Conservation (phyloP, 1,139 yeast genomes). For the Blastobotrys raffinosifermentans region DNA sequence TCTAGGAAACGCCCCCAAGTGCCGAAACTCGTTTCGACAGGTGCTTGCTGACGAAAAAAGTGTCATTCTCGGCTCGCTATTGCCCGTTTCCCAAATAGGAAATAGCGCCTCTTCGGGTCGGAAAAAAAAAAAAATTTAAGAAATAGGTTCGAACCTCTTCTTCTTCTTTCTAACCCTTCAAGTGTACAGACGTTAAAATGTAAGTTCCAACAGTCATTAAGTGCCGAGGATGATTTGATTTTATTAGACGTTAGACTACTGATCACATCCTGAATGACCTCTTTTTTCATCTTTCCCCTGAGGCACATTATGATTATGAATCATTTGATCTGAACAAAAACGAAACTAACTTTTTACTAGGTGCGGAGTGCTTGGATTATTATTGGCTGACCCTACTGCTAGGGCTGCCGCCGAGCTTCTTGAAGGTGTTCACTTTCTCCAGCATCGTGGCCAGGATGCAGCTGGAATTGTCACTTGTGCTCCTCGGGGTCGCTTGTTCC, state of each 20-base stretch:
- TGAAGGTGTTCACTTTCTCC: constrained; percentile 90
- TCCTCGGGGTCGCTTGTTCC: constrained; percentile 84
- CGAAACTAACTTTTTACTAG: constrained; percentile 15
- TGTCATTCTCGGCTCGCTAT: no score
- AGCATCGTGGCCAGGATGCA: constrained; percentile 98
- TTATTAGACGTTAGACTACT: constrained; percentile 51
- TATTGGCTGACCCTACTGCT: constrained; percentile 66
- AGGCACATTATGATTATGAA: constrained; percentile 8
- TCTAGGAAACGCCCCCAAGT: background rate
- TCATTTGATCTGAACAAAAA: background rate
- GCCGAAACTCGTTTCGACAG: background rate
- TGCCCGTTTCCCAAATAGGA: background rate
- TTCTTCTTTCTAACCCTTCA: background rate
- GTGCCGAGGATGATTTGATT: constrained; percentile 13
- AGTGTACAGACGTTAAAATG: background rate
- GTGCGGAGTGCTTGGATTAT: constrained; percentile 95
- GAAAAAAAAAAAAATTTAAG: background rate
- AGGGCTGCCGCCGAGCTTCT: constrained; percentile 84
- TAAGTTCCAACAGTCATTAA: background rate
- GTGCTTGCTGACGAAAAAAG: background rate
- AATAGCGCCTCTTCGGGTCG: background rate
- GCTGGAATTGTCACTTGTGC: constrained; percentile 99
- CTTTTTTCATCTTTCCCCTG: constrained; percentile 29
- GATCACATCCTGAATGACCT: constrained; percentile 38
- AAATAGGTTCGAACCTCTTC: background rate